phyloP scores from a whole-genome alignment of 225 moss, liverwort and hornwort genomes.

The Neckera pumila region DNA sequence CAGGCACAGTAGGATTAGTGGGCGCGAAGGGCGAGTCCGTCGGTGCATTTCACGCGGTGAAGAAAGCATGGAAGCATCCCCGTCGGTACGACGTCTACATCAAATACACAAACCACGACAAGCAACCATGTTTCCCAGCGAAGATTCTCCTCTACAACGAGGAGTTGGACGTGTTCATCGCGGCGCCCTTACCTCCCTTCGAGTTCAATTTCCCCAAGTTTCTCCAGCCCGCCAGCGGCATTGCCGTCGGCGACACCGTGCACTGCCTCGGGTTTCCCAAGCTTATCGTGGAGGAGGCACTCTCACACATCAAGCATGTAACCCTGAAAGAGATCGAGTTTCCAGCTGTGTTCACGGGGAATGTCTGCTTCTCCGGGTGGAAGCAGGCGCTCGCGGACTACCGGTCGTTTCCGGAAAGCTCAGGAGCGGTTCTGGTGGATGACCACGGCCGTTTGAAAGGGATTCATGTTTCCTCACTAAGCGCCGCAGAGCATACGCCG shows the following conservation, averaged over 20 bases:
- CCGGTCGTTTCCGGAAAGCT: slow-evolving; percentile 3
- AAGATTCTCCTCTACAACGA: slow-evolving; percentile 8
- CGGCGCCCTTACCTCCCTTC: slow-evolving; percentile 16
- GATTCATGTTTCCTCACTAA: slow-evolving; percentile 24
- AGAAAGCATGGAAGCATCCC: slow-evolving; percentile 32
- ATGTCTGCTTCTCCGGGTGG: slow-evolving; percentile 31
- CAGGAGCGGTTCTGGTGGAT: slow-evolving; percentile 29
- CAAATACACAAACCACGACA: slow-evolving; percentile 26
- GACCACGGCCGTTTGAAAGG: slow-evolving; percentile 26
- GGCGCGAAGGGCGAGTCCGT: slow-evolving; percentile 35
- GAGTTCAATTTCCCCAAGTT: slow-evolving; percentile 17
- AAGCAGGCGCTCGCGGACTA: slow-evolving; percentile 42
- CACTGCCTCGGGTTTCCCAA: slow-evolving; percentile 35
- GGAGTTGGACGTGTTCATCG: slow-evolving; percentile 24
- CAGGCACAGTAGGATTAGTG: slow-evolving; percentile 20
- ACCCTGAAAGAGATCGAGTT: slow-evolving; percentile 4
- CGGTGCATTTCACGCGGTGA: slow-evolving; percentile 14
- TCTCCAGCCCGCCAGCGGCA: slow-evolving; percentile 16
- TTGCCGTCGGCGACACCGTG: slow-evolving; percentile 19
- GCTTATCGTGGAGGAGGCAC: background rate
- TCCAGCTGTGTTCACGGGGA: slow-evolving; percentile 27
- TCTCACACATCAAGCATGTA: background rate
- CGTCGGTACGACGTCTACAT: slow-evolving; percentile 26
- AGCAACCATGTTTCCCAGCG: slow-evolving; percentile 35
- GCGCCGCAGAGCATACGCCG: background rate